phyloP scores from a whole-genome alignment of 495 filamentous ascomycete genomes.

The Penicillium alfredii region DNA sequence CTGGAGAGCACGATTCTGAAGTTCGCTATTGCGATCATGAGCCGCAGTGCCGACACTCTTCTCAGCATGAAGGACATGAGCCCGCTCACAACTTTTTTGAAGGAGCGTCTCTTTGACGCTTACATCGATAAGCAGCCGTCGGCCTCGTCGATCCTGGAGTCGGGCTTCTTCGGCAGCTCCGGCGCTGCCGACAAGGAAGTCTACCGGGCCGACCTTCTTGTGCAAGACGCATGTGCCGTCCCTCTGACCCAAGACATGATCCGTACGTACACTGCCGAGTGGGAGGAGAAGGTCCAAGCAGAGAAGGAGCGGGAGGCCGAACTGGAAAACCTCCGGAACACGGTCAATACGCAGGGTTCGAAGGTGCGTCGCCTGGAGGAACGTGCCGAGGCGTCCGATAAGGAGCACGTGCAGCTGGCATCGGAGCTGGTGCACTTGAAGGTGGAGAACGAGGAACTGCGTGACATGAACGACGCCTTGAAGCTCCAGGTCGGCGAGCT shows the following conservation, averaged over 20 bases:
- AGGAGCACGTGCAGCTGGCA: constrained; percentile 87
- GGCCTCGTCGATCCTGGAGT: constrained; percentile 81
- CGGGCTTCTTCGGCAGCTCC: constrained; percentile 93
- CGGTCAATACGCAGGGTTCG: constrained; percentile 54
- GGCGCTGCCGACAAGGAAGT: constrained; percentile 88
- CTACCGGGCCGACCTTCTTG: constrained; percentile 87
- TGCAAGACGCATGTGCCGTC: constrained; percentile 89
- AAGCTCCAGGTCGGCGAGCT: constrained; percentile 77
- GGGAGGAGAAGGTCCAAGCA: constrained; percentile 76
- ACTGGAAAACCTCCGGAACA: constrained; percentile 65
- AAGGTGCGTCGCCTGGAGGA: constrained; percentile 82
- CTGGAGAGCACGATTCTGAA: constrained; percentile 84
- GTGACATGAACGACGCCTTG: constrained; percentile 81
- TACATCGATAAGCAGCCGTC: constrained; percentile 94
- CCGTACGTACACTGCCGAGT: constrained; percentile 74
- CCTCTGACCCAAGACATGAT: constrained; percentile 77
- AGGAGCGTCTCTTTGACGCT: constrained; percentile 89
- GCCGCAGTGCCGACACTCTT: constrained; percentile 76
- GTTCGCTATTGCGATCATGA: constrained; percentile 92
- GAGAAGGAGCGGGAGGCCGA: constrained; percentile 81
- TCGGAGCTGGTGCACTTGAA: constrained; percentile 86
- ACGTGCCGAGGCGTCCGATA: constrained; percentile 79
- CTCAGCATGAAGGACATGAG: constrained; percentile 87
- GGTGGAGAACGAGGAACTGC: constrained; percentile 85
- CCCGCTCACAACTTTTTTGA: constrained; percentile 77